Base-by-base conservation (phyloP, 306 rosid genomes). In the Gillenia trifoliata region DNA sequence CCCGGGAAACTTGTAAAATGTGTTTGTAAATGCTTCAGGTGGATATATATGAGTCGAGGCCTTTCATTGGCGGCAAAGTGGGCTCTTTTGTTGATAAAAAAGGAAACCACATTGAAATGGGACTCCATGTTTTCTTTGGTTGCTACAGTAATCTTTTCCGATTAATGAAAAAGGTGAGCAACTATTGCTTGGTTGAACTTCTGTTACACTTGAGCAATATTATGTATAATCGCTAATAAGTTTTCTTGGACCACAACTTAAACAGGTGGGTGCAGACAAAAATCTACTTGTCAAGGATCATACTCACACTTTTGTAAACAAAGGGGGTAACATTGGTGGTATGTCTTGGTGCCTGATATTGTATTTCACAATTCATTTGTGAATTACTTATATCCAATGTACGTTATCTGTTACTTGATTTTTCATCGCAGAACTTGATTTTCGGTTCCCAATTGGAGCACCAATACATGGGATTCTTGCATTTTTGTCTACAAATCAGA, bases 41-140 rank as follows among this genome's bases (percentile, higher is more conserved):
- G 82, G 99, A 94, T 85, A 89, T 94, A 73, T 94, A 88, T 22
- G 99, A 94, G 71, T 94, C 97, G 3, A 88, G 97, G 77, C 4
- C 90, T 69, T 94, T 94, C 75, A 90, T 92, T 57, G 99, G 99
- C 30, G 99, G 99, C 38, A 94, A 94, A 89, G 99, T 94, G 75
- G 99, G 96, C 52, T 94, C 99, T 28, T 94, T 94, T 77, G 96
- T 94, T 70, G 99, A 94, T 84, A 90, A 66, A 80, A 79, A 74
- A 62, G 99, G 99, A 71, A 94, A 94, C 76, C 97, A 94, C 83
- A 89, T 94, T 78, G 99, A 94, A 83, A 94, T 94, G 99, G 99
- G 99, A 80, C 83, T 94, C 68, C 99, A 94, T 66, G 99, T 94
- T 71, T 94, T 94, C 88, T 94, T 94, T 49, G 99, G 99, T 54